phyloP scores from a whole-genome alignment of 257 asterid species.

The Voacanga thouarsii region DNA sequence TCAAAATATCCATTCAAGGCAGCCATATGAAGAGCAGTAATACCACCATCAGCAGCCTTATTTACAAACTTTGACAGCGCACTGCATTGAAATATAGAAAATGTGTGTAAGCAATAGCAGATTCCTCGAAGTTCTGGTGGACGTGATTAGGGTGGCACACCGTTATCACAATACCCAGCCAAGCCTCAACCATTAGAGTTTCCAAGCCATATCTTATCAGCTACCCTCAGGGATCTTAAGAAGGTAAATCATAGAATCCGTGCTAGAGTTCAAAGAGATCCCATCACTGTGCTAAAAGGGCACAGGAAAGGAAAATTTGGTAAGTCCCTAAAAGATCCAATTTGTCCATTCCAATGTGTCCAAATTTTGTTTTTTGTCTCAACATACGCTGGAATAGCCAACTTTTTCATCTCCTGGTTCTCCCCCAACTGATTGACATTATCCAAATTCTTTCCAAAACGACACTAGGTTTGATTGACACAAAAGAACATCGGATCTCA shows the following conservation, averaged over 20 bases:
- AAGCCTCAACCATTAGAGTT: neutral
- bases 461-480: neutral
- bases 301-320: neutral
- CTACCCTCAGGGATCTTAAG: neutral
- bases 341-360: neutral
- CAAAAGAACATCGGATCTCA: neutral
- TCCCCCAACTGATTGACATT: neutral
- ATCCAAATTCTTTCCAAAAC: neutral
- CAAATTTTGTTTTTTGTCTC: neutral
- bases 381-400: neutral
- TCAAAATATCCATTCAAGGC: slow-evolving; percentile 95
- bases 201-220: neutral
- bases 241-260: neutral
- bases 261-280: neutral
- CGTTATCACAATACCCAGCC: neutral
- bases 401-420: neutral
- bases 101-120: neutral
- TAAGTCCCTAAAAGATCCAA: neutral
- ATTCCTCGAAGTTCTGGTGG: neutral
- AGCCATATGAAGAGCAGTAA: slow-evolving; percentile 99
- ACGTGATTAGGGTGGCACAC: neutral
- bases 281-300: neutral
- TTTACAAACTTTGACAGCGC: slow-evolving; percentile 76
- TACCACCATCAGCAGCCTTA: slow-evolving; percentile 97
- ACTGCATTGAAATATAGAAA: slow-evolving; percentile 42